phyloP scores from a whole-genome alignment of 2,329 filamentous ascomycete genomes.

The Exophiala alcalophila region DNA sequence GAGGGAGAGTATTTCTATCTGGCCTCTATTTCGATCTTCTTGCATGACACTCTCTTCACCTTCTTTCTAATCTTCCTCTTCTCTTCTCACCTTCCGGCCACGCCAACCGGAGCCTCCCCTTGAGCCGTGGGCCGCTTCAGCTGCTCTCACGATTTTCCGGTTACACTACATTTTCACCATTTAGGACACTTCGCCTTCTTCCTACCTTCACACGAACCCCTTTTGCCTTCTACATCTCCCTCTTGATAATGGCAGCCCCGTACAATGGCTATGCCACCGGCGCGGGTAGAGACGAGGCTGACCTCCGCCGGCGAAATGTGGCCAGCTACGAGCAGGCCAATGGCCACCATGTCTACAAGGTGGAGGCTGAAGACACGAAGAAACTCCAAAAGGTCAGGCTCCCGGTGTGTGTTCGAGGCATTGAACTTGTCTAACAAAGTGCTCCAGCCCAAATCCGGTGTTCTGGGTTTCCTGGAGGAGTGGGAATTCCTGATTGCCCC shows the following conservation, averaged over 20 bases:
- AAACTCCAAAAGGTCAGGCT: conserved; percentile 36
- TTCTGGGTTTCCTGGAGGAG: conserved; percentile 48
- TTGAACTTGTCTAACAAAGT: neutral
- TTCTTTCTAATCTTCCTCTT: conserved; percentile 5
- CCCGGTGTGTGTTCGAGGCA: neutral
- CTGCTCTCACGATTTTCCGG: conserved; percentile 7
- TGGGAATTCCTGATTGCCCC: conserved; percentile 64
- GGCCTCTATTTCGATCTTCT: conserved; percentile 10
- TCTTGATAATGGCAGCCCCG: conserved; percentile 17
- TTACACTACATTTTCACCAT: conserved; percentile 13
- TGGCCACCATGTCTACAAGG: conserved; percentile 25
- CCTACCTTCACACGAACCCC: neutral
- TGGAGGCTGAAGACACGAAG: conserved; percentile 38
- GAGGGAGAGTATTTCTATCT: conserved; percentile 10
- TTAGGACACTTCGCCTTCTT: conserved; percentile 6
- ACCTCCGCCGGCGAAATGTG: conserved; percentile 45
- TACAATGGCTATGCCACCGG: conserved; percentile 23
- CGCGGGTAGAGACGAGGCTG: conserved; percentile 36
- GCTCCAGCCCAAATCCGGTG: conserved; percentile 35
- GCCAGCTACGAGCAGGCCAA: conserved; percentile 34
- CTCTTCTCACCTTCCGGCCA: neutral
- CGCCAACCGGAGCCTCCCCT: conserved; percentile 2
- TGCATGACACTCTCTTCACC: conserved; percentile 1
- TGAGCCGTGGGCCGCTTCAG: conserved; percentile 2
- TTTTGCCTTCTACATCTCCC: conserved; percentile 1